These are phyloP conservation scores for Fragaria iinumae DNA, from an alignment of 306 rosid species.

Conservation along the genomic window DNA sequence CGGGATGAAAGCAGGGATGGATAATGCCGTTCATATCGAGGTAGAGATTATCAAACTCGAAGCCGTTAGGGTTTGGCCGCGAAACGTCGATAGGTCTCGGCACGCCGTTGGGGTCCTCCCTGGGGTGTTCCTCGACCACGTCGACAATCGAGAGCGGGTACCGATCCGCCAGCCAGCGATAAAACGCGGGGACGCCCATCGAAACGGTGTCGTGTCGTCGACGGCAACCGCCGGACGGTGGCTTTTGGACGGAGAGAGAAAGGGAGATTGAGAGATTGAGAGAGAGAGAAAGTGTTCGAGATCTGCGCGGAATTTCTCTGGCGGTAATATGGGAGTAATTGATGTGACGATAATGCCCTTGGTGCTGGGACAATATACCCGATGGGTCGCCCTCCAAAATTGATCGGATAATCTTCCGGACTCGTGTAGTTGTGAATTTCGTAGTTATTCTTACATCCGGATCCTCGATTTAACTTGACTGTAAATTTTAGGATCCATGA, in stretches of 20 bases:
- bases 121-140: slow-evolving; percentile 67
- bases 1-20: slow-evolving; percentile 97
- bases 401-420: too few relatives aligned
- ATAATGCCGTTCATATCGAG: slow-evolving; percentile 94
- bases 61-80: slow-evolving; percentile 84
- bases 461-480: too few relatives aligned
- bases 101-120: slow-evolving; percentile 31
- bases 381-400: too few relatives aligned
- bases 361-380: background rate
- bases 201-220: slow-evolving; percentile 37
- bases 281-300: background rate
- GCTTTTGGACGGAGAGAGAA: background rate
- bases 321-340: background rate
- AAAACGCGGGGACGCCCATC: slow-evolving; percentile 98
- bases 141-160: slow-evolving; percentile 77
- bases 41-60: slow-evolving; percentile 88
- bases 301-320: slow-evolving; percentile 2
- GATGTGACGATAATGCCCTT: background rate
- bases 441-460: too few relatives aligned
- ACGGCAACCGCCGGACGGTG: slow-evolving; percentile 18
- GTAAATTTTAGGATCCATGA: too few relatives aligned
- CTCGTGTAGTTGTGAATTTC: too few relatives aligned
- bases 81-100: slow-evolving; percentile 49
- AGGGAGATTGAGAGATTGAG: background rate
- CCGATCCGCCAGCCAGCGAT: slow-evolving; percentile 98